Evolutionary conservation across 2,329 filamentous ascomycete species (phyloP).

Genomic region (Pseudogymnoascus sp.): DNA sequence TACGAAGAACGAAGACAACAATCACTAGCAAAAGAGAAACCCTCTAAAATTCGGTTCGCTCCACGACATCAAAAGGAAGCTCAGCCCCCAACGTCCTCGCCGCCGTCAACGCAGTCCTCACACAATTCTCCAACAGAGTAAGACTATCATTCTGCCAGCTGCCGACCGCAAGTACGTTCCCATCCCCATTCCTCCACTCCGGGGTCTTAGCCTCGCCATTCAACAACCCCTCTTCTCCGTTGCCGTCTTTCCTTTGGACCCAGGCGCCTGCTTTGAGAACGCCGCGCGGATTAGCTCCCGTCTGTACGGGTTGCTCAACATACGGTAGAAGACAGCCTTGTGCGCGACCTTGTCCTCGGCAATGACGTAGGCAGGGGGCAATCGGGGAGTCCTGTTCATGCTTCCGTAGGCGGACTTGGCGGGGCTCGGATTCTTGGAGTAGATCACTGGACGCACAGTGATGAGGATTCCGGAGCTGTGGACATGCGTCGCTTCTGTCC

Average conservation of each 20-base stretch:
- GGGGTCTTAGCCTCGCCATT: neutral
- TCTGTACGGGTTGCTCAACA: neutral
- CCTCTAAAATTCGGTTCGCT: neutral
- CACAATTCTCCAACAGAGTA: neutral
- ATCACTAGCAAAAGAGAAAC: neutral
- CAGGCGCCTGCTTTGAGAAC: neutral
- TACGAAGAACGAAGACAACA: neutral
- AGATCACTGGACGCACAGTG: neutral
- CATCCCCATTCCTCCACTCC: neutral
- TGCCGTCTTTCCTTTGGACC: no score
- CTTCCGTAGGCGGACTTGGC: neutral
- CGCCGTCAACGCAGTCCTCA: neutral
- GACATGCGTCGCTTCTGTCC: neutral
- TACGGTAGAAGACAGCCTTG: neutral
- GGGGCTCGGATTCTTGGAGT: neutral
- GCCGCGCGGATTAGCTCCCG: neutral
- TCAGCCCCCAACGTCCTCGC: neutral
- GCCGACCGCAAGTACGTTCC: neutral
- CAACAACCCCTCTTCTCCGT: neutral
- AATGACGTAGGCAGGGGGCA: neutral
- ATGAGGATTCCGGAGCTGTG: neutral
- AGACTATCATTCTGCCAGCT: neutral
- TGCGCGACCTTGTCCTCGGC: neutral
- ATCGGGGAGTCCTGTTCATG: neutral
- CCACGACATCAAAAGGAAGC: neutral